Evolutionary conservation across 441 rosid genomes (phyloP), one percentile per base, ranked within the genome.

Genomic region (Eruca vesicaria): DNA sequence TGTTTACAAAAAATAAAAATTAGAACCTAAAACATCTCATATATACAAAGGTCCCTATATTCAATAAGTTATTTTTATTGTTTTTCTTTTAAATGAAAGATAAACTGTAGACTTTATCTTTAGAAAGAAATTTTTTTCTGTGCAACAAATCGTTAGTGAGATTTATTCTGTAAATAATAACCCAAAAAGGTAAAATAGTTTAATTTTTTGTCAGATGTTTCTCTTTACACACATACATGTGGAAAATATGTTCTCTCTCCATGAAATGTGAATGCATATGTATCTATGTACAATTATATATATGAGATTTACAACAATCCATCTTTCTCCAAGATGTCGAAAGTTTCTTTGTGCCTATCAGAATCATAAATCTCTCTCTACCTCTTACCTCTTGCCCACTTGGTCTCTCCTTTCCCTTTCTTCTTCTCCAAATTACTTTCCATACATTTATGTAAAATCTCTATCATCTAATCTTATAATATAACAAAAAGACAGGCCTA

Each of bases 361-460:
- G 67, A 14, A 59, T 59, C 73, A 48, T 52, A 72, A 66, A 9
- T n/a, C 10, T 48, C 21, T 18, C 12, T 59, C 53, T 52, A 2
- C 53, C 55, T 64, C 77, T 59, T 19, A 2, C 57, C 66, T 68
- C 50, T 69, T 64, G 56, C 76, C 76, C 76, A 71, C 80, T 77
- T 77, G 76, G 28, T 28, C 62, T 71, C 76, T 77, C 76, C 56
- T 76, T 57, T 77, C 76, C 45, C 31, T 77, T 67, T 50, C 56
- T 53, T 67, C 77, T 18, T 61, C 78, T 72, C 66, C 77, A 53
- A 28, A 45, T 56, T 15, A 70, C 14, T 71, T 59, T 35, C 68
- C 48, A 56, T 23, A 3, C n/a, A n/a, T n/a, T n/a, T n/a, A n/a
- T n/a, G n/a, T n/a, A n/a, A 61, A 1, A 28, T 57, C 29, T 56